Evolutionary conservation across 352 stramenopile species (phyloP).

Genomic region (Phytophthora capsici): DNA sequence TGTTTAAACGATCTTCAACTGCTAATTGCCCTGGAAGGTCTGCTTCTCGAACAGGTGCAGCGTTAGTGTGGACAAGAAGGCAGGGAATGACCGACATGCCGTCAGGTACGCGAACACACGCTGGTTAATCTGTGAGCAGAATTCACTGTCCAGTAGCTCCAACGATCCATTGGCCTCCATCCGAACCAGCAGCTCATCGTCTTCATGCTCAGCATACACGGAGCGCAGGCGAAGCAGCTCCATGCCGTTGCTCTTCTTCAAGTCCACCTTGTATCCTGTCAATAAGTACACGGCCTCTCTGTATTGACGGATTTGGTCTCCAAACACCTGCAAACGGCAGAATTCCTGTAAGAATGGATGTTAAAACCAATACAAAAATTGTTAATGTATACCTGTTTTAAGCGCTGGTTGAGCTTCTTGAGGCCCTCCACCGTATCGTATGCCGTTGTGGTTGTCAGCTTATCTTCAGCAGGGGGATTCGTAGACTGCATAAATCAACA

Average conservation of each 20-base stretch:
- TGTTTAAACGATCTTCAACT: not conserved
- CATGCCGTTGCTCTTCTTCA: conserved; percentile 81
- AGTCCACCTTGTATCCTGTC: conserved; percentile 89
- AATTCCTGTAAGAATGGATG: not conserved
- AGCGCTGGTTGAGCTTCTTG: conserved; percentile 85
- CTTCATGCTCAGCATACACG: conserved; percentile 85
- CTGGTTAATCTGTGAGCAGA: conserved; percentile 65
- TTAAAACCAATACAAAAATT: not conserved
- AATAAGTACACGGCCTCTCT: conserved; percentile 90
- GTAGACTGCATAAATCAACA: conserved; percentile 16
- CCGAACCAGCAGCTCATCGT: conserved; percentile 86
- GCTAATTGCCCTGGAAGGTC: conserved; percentile 84
- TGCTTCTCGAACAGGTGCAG: conserved; percentile 91
- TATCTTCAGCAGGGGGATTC: conserved; percentile 26
- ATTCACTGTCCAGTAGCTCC: conserved; percentile 87
- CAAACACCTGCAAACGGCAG: conserved; percentile 62
- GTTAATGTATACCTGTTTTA: conserved; percentile 72
- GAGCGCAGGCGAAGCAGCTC: conserved; percentile 80
- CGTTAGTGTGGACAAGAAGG: conserved; percentile 89
- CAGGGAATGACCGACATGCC: conserved; percentile 88
- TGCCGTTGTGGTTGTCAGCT: conserved; percentile 79
- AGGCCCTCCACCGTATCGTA: conserved; percentile 88
- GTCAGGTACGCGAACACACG: conserved; percentile 40
- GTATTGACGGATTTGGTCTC: conserved; percentile 90
- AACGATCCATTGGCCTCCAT: conserved; percentile 78